Evolutionary conservation across 192 early-diverging fungal species (phyloP).

Genomic region (Coemansia sp.): DNA sequence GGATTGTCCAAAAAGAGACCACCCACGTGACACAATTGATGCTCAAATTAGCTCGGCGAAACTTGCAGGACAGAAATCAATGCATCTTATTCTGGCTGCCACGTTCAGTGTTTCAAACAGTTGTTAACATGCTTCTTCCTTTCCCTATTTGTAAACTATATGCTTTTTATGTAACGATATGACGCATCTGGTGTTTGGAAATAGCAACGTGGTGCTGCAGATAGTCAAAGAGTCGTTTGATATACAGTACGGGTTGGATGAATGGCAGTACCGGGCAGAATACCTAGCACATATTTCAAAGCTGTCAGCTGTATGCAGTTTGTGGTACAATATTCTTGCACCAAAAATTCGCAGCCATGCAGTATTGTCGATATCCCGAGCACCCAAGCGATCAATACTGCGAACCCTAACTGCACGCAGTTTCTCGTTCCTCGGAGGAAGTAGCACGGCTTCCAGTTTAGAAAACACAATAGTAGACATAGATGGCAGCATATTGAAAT

Average conservation of each 20-base stretch:
- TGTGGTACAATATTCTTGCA: not conserved
- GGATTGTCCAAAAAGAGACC: not conserved
- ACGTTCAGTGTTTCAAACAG: not conserved
- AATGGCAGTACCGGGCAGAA: not conserved
- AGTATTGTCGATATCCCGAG: not conserved
- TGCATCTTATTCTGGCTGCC: not conserved
- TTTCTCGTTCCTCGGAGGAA: not conserved
- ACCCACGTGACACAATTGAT: not conserved
- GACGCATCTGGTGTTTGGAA: not conserved
- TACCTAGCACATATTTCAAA: not conserved
- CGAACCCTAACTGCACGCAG: not conserved
- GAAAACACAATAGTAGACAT: not conserved
- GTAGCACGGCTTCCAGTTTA: not conserved
- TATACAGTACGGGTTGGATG: not conserved
- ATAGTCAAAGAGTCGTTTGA: not conserved
- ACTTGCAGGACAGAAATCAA: not conserved
- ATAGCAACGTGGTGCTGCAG: not conserved
- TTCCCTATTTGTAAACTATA: not conserved
- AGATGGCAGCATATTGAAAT: not conserved
- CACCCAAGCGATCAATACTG: not conserved
- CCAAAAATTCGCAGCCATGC: not conserved
- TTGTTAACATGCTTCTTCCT: too few relatives aligned
- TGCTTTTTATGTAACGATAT: not conserved
- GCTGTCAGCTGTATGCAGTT: not conserved
- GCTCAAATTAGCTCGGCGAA: not conserved